Base-by-base conservation (phyloP, 345 rosid genomes). In the Salix purpurea region DNA sequence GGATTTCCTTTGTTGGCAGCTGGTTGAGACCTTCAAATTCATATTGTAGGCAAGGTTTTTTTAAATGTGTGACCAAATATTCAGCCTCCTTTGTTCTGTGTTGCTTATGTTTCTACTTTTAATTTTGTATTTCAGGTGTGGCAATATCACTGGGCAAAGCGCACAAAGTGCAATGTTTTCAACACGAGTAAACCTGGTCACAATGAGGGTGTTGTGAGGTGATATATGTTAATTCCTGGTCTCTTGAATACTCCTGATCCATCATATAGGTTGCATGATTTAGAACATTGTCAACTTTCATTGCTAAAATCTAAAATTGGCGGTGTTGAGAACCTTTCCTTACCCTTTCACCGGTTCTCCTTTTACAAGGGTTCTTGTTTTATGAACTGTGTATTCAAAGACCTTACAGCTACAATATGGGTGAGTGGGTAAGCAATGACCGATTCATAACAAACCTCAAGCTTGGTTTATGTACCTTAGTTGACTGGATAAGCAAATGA, bases 61-160 rank as follows among this genome's bases (percentile, higher is more conserved):
- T 42, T 39, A 65, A n/a, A 46, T 32, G 42, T 52, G 16, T 30
- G 14, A 16, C n/a, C 1, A 52, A 37, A 24, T 14, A 4, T 54
- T 40, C 19, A 30, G 23, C 13, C 23, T 40, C 69, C 7, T 67
- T 58, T 6, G 19, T 19, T 7, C 19, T 24, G 36, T 15, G 13
- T 66, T 80, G 4, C 74, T 69, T 26, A 56, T 42, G 46, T 67
- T 46, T 24, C 24, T 50, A 69, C 34, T 40, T 70, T 21, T 44
- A 7, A 10, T 52, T 24, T 80, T 23, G 54, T 68, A 39, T n/a
- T 70, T 67, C 90, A 96, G 98, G 97, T 96, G 99, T 83, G 99
- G 90, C 83, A 93, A 96, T 79, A 92, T 92, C 74, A 96, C 82
- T 96, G 99, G 99, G 99, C 98, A 76, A 96, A 96, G 86, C 96